Percentiles rank a stretch among this genome's conserved stretches.
Conservation (phyloP, 805 yeast species). For the Ogataea pignaliae region DNA sequence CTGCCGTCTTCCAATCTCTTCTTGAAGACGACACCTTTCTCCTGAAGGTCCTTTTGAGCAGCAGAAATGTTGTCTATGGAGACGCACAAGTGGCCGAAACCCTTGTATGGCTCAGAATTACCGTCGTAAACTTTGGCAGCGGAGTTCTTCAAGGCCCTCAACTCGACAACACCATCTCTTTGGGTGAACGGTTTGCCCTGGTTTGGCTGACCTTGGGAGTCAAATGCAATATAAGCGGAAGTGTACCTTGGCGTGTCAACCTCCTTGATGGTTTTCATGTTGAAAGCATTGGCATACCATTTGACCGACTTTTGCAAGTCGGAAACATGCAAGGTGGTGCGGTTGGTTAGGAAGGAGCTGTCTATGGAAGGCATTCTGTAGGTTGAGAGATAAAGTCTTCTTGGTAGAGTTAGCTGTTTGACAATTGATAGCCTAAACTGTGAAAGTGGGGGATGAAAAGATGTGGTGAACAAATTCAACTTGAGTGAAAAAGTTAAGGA, state of each 20-base stretch:
- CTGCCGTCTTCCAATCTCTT: constrained; percentile 87
- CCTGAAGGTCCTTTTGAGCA: constrained; percentile 55
- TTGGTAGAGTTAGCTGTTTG: constrained; percentile 1
- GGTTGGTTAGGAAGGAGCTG: constrained; percentile 47
- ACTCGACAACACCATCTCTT: constrained; percentile 70
- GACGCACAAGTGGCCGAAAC: constrained; percentile 92
- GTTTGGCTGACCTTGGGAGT: constrained; percentile 37
- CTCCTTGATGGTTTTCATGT: constrained; percentile 56
- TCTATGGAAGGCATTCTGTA: constrained; percentile 22
- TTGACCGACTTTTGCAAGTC: constrained; percentile 70
- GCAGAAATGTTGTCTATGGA: constrained; percentile 74
- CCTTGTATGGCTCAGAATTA: constrained; percentile 77
- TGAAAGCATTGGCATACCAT: constrained; percentile 73
- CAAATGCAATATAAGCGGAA: constrained; percentile 64
- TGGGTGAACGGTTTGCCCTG: constrained; percentile 35
- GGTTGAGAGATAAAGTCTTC: constrained; percentile 1
- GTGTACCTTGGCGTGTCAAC: constrained; percentile 56
- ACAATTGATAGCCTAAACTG: background rate
- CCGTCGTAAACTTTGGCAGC: constrained; percentile 70
- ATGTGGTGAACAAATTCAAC: background rate
- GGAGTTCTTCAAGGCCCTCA: constrained; percentile 69
- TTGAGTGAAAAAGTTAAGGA: background rate
- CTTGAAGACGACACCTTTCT: constrained; percentile 66
- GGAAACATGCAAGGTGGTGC: constrained; percentile 75
- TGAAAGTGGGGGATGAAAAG: background rate